Percentiles rank a stretch among this genome's conserved stretches.
Conservation (phyloP, 345 rosid species). For the Abelmoschus esculentus region DNA sequence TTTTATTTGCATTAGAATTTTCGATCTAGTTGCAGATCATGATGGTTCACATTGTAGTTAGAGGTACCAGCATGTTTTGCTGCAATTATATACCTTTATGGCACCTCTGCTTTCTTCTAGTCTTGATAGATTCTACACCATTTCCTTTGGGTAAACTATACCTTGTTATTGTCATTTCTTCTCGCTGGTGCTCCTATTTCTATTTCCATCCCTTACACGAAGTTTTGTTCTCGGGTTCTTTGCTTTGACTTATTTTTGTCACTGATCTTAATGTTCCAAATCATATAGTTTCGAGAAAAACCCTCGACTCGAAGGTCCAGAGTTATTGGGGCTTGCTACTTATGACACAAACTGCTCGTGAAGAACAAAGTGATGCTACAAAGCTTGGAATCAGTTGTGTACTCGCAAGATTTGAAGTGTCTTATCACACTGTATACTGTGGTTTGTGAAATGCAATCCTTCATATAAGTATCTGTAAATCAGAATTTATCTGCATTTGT, state of each 20-base stretch:
- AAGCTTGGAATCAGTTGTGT: slow-evolving; percentile 13
- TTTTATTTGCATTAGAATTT: not conserved
- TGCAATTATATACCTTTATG: not conserved
- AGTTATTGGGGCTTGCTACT: slow-evolving; percentile 78
- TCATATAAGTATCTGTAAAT: slow-evolving; percentile 25
- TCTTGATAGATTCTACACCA: not conserved
- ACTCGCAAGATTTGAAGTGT: slow-evolving; percentile 9
- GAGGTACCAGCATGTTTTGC: not conserved
- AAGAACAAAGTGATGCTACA: slow-evolving; percentile 11
- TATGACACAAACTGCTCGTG: slow-evolving; percentile 82
- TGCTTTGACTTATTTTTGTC: not conserved
- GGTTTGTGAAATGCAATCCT: slow-evolving; percentile 20
- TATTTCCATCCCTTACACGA: no score
- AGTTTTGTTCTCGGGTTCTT: no score
- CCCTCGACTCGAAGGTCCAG: slow-evolving; percentile 87
- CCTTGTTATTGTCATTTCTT: no score
- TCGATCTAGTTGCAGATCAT: not conserved
- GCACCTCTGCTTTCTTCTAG: not conserved
- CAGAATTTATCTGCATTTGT: slow-evolving; percentile 11
- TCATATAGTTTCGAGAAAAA: slow-evolving; percentile 74
- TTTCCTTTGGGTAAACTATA: not conserved
- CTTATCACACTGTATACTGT: slow-evolving; percentile 15
- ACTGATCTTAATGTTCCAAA: slow-evolving; percentile 5
- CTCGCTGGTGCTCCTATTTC: no score
- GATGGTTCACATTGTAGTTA: not conserved